A percentile compares a stretch with the other conserved stretches of the same genome.
Conservation (phyloP, 345 rosid species). For the Populus simonii region DNA sequence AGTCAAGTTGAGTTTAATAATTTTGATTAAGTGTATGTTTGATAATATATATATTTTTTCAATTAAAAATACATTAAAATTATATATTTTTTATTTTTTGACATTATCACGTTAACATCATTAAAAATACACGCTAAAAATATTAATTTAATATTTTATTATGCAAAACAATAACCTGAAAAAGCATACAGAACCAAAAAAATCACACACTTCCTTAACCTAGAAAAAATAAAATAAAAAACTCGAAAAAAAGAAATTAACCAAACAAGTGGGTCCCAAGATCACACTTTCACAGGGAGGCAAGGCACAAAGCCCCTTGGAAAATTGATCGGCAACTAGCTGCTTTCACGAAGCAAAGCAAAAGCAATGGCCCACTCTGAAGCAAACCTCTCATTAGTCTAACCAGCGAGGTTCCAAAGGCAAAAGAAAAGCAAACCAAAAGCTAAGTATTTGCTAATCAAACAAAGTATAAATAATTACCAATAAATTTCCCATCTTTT, state of each 20-base stretch:
- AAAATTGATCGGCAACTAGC: background rate
- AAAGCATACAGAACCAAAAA: no score
- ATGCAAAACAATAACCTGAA: no score
- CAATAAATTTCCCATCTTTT: background rate
- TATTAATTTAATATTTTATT: no score
- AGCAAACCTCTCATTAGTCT: background rate
- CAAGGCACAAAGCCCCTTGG: background rate
- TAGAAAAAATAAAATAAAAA: no score
- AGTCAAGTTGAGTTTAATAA: no score
- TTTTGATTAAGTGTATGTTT: fast-evolving
- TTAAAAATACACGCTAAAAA: no score
- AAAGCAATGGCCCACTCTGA: background rate
- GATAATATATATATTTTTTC: fast-evolving
- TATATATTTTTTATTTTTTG: no score
- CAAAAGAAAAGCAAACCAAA: background rate
- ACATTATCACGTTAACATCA: no score
- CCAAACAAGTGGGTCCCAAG: background rate
- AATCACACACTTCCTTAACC: no score
- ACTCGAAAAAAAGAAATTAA: no score
- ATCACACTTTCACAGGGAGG: background rate
- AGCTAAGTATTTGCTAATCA: background rate
- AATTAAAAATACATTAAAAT: no score
- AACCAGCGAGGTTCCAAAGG: background rate
- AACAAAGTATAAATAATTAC: background rate
- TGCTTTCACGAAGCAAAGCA: constrained; percentile 1